phyloP scores from a whole-genome alignment of 768 basidiomycete genomes.

The Tylopilus felleus region DNA sequence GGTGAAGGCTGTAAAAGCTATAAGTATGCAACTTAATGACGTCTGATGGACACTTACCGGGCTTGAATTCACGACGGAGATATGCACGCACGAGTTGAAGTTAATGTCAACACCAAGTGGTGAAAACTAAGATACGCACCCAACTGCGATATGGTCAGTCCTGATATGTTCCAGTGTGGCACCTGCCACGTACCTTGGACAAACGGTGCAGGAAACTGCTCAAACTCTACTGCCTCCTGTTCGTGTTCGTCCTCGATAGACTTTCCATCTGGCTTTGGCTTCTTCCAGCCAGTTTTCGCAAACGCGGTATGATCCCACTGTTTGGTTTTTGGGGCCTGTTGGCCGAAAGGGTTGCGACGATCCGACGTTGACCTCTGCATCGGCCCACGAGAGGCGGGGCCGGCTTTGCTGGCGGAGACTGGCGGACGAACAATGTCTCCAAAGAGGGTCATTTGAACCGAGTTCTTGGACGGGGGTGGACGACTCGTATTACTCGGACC shows the following conservation, averaged over 20 bases:
- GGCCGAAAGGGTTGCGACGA: conserved; percentile 43
- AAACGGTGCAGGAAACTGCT: conserved; percentile 82
- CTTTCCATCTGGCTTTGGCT: conserved; percentile 53
- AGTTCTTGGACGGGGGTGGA: conserved; percentile 34
- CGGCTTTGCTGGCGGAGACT: conserved; percentile 30
- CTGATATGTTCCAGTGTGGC: neutral
- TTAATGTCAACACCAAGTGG: conserved; percentile 3
- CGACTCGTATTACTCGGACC: conserved; percentile 31
- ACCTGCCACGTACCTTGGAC: conserved; percentile 50
- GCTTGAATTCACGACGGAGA: conserved; percentile 18
- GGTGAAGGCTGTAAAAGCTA: conserved; percentile 49
- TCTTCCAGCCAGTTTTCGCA: conserved; percentile 72
- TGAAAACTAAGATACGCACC: conserved; percentile 40
- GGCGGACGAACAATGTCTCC: conserved; percentile 49
- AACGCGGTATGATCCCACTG: conserved; percentile 90
- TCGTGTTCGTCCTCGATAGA: conserved; percentile 50
- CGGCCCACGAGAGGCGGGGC: conserved; percentile 30
- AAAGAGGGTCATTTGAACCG: conserved; percentile 62
- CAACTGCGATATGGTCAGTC: conserved; percentile 37
- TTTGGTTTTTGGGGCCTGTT: conserved; percentile 66
- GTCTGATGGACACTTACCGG: conserved; percentile 23
- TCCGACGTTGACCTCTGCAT: conserved; percentile 44
- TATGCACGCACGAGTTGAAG: neutral
- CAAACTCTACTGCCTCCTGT: conserved; percentile 67
- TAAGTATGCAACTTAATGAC: neutral